phyloP scores from a whole-genome alignment of 1,284 basidiomycete species.

The Melampsora abietis-canadensis region DNA sequence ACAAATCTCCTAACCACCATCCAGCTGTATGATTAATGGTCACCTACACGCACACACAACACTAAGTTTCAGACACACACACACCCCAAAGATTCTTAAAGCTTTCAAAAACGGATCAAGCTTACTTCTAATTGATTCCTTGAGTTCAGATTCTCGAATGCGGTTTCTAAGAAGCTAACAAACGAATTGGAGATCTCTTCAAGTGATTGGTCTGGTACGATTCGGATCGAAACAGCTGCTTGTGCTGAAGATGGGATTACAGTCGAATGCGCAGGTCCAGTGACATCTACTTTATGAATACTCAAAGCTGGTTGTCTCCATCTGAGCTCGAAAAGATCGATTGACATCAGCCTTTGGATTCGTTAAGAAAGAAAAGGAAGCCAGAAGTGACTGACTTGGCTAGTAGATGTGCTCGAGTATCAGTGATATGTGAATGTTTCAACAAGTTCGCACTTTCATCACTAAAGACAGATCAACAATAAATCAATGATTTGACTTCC shows the following conservation, averaged over 20 bases:
- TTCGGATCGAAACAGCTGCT: constrained; percentile 77
- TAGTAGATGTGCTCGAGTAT: constrained; percentile 48
- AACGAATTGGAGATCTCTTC: constrained; percentile 66
- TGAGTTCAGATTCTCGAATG: constrained; percentile 65
- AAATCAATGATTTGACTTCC: constrained; percentile 68
- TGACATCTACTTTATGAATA: constrained; percentile 50
- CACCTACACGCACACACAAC: constrained; percentile 60
- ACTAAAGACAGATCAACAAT: constrained; percentile 50
- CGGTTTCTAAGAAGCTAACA: constrained; percentile 61
- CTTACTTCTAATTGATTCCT: constrained; percentile 69
- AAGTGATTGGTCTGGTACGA: constrained; percentile 88
- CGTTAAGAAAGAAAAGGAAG: constrained; percentile 58
- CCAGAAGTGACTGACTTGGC: constrained; percentile 59
- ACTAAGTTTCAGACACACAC: too few relatives aligned
- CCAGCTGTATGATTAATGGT: constrained; percentile 78
- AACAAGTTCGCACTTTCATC: constrained; percentile 43
- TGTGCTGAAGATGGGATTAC: constrained; percentile 78
- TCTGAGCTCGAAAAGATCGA: not conserved
- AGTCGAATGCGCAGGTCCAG: constrained; percentile 62
- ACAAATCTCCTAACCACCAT: constrained; percentile 90
- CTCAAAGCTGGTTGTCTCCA: constrained; percentile 45
- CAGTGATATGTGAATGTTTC: constrained; percentile 46
- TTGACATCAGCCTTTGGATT: constrained; percentile 59
- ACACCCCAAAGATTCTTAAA: constrained; percentile 6
- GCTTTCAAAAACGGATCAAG: constrained; percentile 5